Conservation (phyloP, 345 rosid species). For the Tarenaya hassleriana region DNA sequence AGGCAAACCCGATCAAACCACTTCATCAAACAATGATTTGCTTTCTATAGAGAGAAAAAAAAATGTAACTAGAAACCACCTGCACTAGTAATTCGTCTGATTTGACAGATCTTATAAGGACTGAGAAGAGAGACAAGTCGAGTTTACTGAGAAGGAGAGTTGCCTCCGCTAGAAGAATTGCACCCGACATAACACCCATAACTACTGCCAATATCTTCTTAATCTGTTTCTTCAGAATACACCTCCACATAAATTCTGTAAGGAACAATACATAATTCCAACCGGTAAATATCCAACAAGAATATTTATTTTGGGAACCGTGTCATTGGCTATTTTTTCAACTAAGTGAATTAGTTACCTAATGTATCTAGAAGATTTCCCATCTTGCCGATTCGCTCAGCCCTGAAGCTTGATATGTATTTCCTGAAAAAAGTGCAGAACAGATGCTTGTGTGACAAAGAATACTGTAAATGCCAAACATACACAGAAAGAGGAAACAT, state of each 20-base stretch:
- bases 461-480: neutral
- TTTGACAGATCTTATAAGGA: slow-evolving; percentile 75
- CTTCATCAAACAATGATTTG: neutral
- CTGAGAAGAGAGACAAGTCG: slow-evolving; percentile 88
- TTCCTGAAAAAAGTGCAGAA: slow-evolving; percentile 46
- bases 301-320: slow-evolving; percentile 3
- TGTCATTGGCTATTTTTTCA: neutral
- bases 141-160: slow-evolving; percentile 71
- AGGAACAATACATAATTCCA: slow-evolving; percentile 16
- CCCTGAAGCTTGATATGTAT: slow-evolving; percentile 85
- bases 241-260: slow-evolving; percentile 91
- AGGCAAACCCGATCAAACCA: neutral
- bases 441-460: slow-evolving; percentile 12
- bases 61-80: slow-evolving; percentile 33
- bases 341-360: slow-evolving; percentile 38
- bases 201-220: slow-evolving; percentile 60
- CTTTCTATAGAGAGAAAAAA: neutral
- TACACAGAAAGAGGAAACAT: slow-evolving; percentile 9
- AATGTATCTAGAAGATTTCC: slow-evolving; percentile 61
- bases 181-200: slow-evolving; percentile 78
- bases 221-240: slow-evolving; percentile 60
- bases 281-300: slow-evolving; percentile 9
- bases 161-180: slow-evolving; percentile 97
- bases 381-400: slow-evolving; percentile 53
- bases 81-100: slow-evolving; percentile 67